Base-by-base conservation (phyloP, 2,329 filamentous ascomycete species). In the Sordariomycetes sp. region DNA sequence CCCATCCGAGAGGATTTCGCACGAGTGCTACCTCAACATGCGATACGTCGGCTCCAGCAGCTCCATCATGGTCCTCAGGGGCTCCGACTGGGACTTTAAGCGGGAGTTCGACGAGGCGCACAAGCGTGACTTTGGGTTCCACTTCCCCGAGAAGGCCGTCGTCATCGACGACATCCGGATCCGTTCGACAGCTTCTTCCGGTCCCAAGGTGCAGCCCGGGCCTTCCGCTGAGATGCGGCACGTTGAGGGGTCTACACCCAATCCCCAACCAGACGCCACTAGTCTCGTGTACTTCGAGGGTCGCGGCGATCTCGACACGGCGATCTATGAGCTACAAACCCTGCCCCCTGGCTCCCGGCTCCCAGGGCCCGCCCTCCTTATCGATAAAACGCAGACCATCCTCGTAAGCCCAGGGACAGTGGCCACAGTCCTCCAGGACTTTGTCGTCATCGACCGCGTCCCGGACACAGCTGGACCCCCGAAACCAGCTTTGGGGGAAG, bases 391-490 rank as follows among this genome's bases (percentile, higher is more conserved):
- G 16, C 18, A 46, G 40, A 97, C 93, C 0, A 94, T 97, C 62
- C 89, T 97, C 0, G 85, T 97, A 8, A n/a, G 11, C 7, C 40
- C 40, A 7, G 40, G 16, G 14, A n/a, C 16, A 6, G 18, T n/a
- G 2, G 93, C 92, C 6, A 16, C 16, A 28, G 78, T 96, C 37
- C 85, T 96, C n/a, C 80, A 90, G 61, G 96, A 90, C 0, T 93
- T 96, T 65, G 90, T 97, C 8, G 80, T 97, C 7, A 92, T 97
- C 66, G 90, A 96, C 62, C 81, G 94, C 48, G 82, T n/a, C 20
- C 11, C 46, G 14, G 14, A 11, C 18, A 20, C 20, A 28, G 18
- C 55, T 3, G 20, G 14, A 18, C 54, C 24, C 22, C 46, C 20
- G 14, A n/a, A 7, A 32, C 28, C 4, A 8, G 28, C 28, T 4